Evolutionary conservation across 768 basidiomycete genomes (phyloP).

Genomic region (Lactarius tabidus): DNA sequence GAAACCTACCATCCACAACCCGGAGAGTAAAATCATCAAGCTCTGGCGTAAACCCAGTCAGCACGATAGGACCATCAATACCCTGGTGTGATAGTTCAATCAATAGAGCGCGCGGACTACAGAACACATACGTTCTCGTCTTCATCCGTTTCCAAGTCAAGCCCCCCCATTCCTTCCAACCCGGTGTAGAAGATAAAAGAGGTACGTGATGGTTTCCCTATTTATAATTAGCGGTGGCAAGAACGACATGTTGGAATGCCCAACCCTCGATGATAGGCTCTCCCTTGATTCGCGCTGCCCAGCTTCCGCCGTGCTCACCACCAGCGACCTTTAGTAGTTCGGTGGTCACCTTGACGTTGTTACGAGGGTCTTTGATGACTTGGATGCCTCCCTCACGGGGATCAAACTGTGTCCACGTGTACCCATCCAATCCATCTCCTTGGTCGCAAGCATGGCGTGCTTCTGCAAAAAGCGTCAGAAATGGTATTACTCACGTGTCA

Average conservation of each 20-base stretch:
- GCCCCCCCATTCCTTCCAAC: constrained; percentile 77
- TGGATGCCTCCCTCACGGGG: constrained; percentile 82
- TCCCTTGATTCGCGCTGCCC: constrained; percentile 83
- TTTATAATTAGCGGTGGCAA: neutral
- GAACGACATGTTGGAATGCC: constrained; percentile 23
- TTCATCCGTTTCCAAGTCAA: constrained; percentile 77
- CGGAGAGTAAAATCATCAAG: constrained; percentile 80
- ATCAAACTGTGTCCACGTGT: constrained; percentile 88
- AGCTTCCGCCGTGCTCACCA: constrained; percentile 79
- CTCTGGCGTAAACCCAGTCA: constrained; percentile 71
- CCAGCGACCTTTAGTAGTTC: constrained; percentile 84
- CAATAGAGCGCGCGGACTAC: constrained; percentile 5
- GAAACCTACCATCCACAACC: constrained; percentile 63
- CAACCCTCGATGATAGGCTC: constrained; percentile 66
- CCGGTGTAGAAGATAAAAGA: constrained; percentile 87
- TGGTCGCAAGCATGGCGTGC: constrained; percentile 88
- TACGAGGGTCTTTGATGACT: constrained; percentile 71
- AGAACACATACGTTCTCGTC: constrained; percentile 59
- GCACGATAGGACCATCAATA: constrained; percentile 60
- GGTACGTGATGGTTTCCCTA: constrained; percentile 50
- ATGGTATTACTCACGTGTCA: constrained; percentile 5
- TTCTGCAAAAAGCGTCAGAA: constrained; percentile 39
- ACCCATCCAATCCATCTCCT: constrained; percentile 71
- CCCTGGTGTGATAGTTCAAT: constrained; percentile 48
- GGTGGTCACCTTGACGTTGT: constrained; percentile 83